Percentiles rank a stretch among this genome's conserved stretches.
These are phyloP conservation scores for Lactarius pseudohatsudake DNA, from an alignment of 768 basidiomycete species.

Conservation along the genomic window DNA sequence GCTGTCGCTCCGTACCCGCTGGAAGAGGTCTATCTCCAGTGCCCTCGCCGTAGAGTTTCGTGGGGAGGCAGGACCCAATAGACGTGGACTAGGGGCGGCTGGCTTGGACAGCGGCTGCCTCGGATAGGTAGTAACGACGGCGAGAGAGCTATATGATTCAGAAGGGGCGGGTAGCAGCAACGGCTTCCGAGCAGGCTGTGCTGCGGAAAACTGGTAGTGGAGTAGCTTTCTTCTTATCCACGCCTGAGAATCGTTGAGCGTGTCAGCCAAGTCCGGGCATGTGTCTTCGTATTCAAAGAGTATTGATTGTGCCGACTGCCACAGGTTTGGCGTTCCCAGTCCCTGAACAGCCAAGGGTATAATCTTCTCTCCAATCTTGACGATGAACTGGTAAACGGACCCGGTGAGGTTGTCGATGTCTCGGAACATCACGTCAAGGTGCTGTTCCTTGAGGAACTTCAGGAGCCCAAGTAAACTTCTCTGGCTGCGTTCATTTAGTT, in stretches of 20 bases:
- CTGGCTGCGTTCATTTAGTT: conserved; percentile 2
- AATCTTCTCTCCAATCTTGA: conserved; percentile 2
- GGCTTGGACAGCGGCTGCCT: neutral
- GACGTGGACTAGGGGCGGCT: neutral
- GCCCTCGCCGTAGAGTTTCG: neutral
- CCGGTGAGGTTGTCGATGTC: conserved; percentile 3
- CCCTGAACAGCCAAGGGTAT: neutral
- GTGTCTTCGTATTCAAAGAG: conserved; percentile 2
- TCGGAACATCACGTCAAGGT: neutral
- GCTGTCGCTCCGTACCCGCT: neutral
- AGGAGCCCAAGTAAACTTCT: conserved; percentile 2
- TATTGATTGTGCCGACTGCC: conserved; percentile 3
- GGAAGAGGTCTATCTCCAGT: neutral
- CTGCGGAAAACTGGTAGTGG: neutral
- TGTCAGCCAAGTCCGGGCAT: neutral
- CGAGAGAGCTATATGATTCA: neutral
- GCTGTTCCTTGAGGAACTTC: neutral
- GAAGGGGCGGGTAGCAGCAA: neutral
- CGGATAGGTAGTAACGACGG: neutral
- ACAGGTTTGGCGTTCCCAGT: neutral
- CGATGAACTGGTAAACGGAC: neutral
- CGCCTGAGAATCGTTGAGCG: neutral
- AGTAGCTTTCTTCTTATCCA: conserved; percentile 1
- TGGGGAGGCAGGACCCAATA: neutral
- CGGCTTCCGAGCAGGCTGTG: neutral